Conservation (phyloP, 352 stramenopile genomes). For the Phytophthora boehmeriae region DNA sequence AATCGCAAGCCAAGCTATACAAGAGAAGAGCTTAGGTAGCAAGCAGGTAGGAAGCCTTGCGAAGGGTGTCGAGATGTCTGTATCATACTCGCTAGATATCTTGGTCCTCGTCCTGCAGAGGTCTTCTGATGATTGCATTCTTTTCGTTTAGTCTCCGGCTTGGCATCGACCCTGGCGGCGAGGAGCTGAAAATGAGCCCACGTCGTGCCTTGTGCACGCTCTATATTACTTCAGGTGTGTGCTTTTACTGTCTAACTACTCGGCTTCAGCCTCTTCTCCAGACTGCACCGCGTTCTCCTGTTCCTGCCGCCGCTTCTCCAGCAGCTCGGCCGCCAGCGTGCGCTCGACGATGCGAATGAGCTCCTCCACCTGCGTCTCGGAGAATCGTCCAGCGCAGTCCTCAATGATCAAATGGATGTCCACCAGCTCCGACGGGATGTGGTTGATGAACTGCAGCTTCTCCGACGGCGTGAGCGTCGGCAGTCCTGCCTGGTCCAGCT, state of each 20-base stretch:
- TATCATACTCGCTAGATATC: conserved; percentile 17
- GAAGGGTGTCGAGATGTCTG: conserved; percentile 18
- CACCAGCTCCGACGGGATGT: conserved; percentile 81
- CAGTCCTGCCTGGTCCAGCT: conserved; percentile 51
- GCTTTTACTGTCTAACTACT: conserved; percentile 13
- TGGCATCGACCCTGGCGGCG: conserved; percentile 10
- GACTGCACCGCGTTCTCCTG: conserved; percentile 31
- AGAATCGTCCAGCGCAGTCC: conserved; percentile 81
- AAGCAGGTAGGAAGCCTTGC: neutral
- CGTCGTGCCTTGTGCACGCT: conserved; percentile 21
- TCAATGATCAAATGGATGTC: conserved; percentile 87
- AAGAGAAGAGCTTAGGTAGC: conserved; percentile 2
- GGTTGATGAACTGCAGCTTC: conserved; percentile 89
- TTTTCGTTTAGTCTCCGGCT: conserved; percentile 34
- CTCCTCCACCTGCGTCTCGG: conserved; percentile 76
- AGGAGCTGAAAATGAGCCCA: conserved; percentile 14
- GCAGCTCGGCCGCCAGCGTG: conserved; percentile 50
- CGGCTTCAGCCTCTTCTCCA: conserved; percentile 16
- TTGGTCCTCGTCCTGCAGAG: conserved; percentile 19
- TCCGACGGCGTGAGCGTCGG: conserved; percentile 62
- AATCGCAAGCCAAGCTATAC: conserved; percentile 5
- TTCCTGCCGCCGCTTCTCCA: conserved; percentile 29
- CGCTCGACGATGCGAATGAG: conserved; percentile 73
- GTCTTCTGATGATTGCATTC: conserved; percentile 35
- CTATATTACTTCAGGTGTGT: conserved; percentile 23